Percentiles rank a stretch among this genome's conserved stretches.
These are phyloP conservation scores for Claviceps sp. DNA, from an alignment of 2,329 filamentous ascomycete species.

Conservation along the genomic window DNA sequence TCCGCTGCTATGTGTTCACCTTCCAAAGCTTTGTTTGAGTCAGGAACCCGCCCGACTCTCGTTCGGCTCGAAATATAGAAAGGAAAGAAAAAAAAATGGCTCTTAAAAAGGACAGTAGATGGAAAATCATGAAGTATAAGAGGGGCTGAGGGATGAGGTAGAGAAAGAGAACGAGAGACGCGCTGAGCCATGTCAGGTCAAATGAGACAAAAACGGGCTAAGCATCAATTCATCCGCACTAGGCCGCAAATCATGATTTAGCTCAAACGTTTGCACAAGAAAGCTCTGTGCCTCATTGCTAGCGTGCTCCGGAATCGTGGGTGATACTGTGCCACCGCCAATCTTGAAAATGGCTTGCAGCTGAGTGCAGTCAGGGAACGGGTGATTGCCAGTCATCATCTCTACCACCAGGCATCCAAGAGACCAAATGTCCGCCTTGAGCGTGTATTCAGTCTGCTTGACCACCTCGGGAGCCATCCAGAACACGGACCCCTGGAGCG, in stretches of 20 bases:
- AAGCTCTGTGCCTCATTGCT: constrained; percentile 77
- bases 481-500: constrained; percentile 92
- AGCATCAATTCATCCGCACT: constrained; percentile 82
- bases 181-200: constrained; percentile 26
- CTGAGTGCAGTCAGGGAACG: constrained; percentile 93
- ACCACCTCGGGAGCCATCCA: constrained; percentile 99
- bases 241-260: constrained; percentile 84
- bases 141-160: background rate
- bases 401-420: constrained; percentile 93
- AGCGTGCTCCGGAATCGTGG: constrained; percentile 76
- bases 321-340: constrained; percentile 72
- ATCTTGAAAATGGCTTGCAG: constrained; percentile 99
- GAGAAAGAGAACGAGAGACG: too few species aligned
- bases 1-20: background rate
- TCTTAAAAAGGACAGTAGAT: background rate
- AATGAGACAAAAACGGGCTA: constrained; percentile 68
- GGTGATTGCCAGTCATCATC: constrained; percentile 96
- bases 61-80: background rate
- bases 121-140: background rate
- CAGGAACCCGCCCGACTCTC: constrained; percentile 8
- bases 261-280: constrained; percentile 80
- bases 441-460: constrained; percentile 92
- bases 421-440: constrained; percentile 98
- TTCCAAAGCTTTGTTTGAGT: background rate
- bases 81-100: background rate